Base-by-base conservation (phyloP, 2,329 filamentous ascomycete genomes). In the Furcasterigmium sp. region DNA sequence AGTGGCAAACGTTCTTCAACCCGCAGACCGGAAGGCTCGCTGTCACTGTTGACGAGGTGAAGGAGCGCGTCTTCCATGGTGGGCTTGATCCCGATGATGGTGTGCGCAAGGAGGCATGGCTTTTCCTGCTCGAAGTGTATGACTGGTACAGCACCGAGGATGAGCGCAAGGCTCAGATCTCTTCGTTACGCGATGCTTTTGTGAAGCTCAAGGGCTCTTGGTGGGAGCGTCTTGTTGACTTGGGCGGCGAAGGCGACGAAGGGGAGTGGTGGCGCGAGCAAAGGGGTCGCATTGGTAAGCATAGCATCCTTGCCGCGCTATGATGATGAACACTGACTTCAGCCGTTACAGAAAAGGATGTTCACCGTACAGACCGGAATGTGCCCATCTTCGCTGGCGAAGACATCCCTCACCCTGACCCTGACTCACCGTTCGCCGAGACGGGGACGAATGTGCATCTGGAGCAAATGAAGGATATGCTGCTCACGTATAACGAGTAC, bases 391-490 rank as follows among this genome's bases (percentile, higher is more conserved):
- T 98, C 60, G 85, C 88, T 8, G 93, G 93, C 48, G 93, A 98
- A 65, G 93, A 97, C 57, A 94, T 90, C 32, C 91, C 93, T 8
- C 93, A 98, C 59, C 94, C 93, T 0, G 93, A 98, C 56, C 93
- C 93, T 0, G 87, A 91, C 48, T 97, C 91, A 0, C 91, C 93
- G 1, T 98, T 97, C 63, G 88, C 91, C 11, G 87, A 91, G 36
- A 80, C 84, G 4, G 93, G 93, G 49, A 98, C 93, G 37, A 98
- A 98, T 56, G 91, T 96, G 6, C 93, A 98, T 63, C 78, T 98
- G 50, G 93, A 98, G 65, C 93, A 98, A 69, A 87, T 98, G 80
- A 98, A 98, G 68, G 93, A 98, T 61, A 95, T 98, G 87, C 82
- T 98, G 1, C 76, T 98, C 15, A 97, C 93, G 0, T 98, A 98